A percentile compares a stretch with the other conserved stretches of the same genome.
phyloP scores from a whole-genome alignment of 108 stramenopile species.

The Cyclotella kingstonii region DNA sequence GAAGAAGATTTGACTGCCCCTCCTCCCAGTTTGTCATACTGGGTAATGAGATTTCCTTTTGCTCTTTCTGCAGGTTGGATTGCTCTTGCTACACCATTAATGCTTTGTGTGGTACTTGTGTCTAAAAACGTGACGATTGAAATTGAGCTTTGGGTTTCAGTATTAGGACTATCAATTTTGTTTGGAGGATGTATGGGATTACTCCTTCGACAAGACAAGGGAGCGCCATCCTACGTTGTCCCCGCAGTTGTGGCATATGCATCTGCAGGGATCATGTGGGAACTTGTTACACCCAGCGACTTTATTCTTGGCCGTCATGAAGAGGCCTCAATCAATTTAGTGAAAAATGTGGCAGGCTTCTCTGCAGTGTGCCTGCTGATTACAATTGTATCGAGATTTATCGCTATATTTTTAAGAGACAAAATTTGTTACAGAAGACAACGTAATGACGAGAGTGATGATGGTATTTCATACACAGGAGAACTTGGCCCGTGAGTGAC shows the following conservation, averaged over 20 bases:
- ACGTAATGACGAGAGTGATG: constrained; percentile 7
- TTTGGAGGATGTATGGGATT: constrained; percentile 38
- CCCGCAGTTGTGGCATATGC: constrained; percentile 29
- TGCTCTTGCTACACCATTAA: constrained; percentile 20
- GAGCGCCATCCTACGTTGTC: constrained; percentile 26
- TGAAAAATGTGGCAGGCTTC: constrained; percentile 33
- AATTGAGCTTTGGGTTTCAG: constrained; percentile 23
- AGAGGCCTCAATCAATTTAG: constrained; percentile 24
- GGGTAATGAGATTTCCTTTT: constrained; percentile 39
- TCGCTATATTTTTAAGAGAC: constrained; percentile 33
- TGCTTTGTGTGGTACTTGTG: constrained; percentile 30
- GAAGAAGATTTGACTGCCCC: constrained; percentile 4
- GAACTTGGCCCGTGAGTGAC: not conserved
- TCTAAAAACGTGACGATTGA: not conserved
- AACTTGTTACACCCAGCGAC: constrained; percentile 20
- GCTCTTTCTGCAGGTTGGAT: constrained; percentile 42
- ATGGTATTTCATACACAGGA: constrained; percentile 2
- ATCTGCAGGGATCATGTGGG: constrained; percentile 21
- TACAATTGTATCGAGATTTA: constrained; percentile 21
- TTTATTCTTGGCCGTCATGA: constrained; percentile 12
- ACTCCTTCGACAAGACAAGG: constrained; percentile 24
- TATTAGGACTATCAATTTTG: constrained; percentile 20
- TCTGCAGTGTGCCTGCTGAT: constrained; percentile 13
- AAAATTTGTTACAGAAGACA: constrained; percentile 5
- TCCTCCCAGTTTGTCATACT: constrained; percentile 22